Percentiles rank a stretch among this genome's conserved stretches.
Conservation (phyloP, 345 rosid genomes). For the Bretschneidera sinensis region DNA sequence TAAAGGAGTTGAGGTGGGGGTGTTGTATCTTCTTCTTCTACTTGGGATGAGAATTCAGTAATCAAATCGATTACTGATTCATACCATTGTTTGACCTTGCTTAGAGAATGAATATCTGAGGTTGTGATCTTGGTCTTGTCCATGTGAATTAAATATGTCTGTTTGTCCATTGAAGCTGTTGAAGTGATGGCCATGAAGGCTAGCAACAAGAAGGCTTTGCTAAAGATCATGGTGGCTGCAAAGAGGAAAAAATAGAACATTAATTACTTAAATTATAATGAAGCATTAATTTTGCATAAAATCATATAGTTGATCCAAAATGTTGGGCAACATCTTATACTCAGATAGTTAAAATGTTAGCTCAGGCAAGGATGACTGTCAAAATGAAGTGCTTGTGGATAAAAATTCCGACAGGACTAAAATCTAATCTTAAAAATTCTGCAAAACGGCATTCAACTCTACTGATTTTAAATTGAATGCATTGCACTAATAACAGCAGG, state of each 20-base stretch:
- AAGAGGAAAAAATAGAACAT: not conserved
- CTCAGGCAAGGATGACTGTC: no score
- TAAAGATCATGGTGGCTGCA: constrained; percentile 21
- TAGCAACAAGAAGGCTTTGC: constrained; percentile 20
- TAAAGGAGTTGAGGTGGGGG: constrained; percentile 50
- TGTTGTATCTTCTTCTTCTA: constrained; percentile 18
- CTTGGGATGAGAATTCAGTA: constrained; percentile 20
- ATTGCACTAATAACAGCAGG: no score
- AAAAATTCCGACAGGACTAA: no score
- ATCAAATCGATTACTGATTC: constrained; percentile 35
- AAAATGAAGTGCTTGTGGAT: no score
- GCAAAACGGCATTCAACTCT: no score
- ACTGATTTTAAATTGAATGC: no score
- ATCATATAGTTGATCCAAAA: no score
- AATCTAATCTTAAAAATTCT: no score
- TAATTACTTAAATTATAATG: no score
- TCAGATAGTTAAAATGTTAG: no score
- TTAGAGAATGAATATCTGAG: constrained; percentile 9
- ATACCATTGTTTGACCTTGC: constrained; percentile 28
- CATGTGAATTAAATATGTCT: constrained; percentile 63
- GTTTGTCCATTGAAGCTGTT: constrained; percentile 27
- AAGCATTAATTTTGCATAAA: no score
- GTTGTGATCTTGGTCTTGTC: constrained; percentile 34
- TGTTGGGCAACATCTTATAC: no score
- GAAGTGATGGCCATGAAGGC: constrained; percentile 24